These are phyloP conservation scores for Xylaria sp. DNA, from an alignment of 2,329 filamentous ascomycete genomes.

Conservation along the genomic window DNA sequence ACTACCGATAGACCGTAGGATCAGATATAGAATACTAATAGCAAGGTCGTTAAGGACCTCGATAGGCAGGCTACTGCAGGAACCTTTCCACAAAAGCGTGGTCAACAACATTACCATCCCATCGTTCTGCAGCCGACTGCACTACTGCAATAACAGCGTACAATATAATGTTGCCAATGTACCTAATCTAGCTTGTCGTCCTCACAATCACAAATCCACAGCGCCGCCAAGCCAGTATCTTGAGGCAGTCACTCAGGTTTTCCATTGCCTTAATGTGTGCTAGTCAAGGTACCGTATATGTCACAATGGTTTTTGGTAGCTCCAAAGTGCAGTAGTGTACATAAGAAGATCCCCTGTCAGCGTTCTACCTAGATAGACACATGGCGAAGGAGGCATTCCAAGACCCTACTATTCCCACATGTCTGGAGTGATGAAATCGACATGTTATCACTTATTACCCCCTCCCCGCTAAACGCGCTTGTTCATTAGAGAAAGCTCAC, in stretches of 20 bases:
- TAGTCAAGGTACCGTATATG: too few species aligned
- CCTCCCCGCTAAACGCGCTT: neutral
- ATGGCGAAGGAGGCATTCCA: neutral
- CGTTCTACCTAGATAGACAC: too few species aligned
- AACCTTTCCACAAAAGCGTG: conserved; percentile 13
- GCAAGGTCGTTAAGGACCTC: neutral
- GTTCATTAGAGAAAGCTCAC: neutral
- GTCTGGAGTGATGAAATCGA: neutral
- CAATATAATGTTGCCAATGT: conserved; percentile 1
- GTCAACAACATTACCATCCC: conserved; percentile 5
- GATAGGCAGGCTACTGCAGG: conserved; percentile 22
- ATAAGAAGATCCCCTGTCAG: too few species aligned
- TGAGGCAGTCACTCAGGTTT: too few species aligned
- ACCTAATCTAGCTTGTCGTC: neutral
- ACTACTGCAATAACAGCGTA: neutral
- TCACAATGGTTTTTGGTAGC: too few species aligned
- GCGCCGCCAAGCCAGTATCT: neutral
- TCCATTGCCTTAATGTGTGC: too few species aligned
- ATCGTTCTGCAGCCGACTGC: neutral
- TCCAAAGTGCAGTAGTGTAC: too few species aligned
- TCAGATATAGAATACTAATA: conserved; percentile 3
- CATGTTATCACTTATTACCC: neutral
- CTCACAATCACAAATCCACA: neutral
- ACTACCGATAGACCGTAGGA: neutral
- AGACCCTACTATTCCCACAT: neutral